Evolutionary conservation across 2,329 filamentous ascomycete genomes (phyloP).

Genomic region (Microascus cirrosus): DNA sequence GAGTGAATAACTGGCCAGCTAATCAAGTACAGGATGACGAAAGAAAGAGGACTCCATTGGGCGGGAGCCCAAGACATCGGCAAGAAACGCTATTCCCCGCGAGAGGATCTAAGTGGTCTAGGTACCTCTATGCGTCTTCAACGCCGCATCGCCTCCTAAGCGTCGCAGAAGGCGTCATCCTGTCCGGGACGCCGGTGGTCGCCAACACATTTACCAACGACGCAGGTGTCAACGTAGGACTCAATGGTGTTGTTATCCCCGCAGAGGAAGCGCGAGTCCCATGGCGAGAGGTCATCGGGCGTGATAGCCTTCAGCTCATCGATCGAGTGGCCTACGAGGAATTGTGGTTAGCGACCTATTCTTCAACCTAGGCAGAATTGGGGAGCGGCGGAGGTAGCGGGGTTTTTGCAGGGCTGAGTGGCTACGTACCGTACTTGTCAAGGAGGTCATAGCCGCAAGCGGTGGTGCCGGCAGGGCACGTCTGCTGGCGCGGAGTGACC

Average conservation of each 20-base stretch:
- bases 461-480: not conserved
- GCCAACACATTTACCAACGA: not conserved
- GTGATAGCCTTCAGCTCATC: not conserved
- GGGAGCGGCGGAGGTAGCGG: too few species aligned
- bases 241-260: not conserved
- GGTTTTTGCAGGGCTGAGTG: not conserved
- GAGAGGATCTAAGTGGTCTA: not conserved
- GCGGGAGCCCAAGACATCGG: too few species aligned
- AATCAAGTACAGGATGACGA: not conserved
- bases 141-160: not conserved
- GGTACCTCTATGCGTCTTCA: not conserved
- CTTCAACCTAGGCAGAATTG: not conserved
- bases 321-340: not conserved
- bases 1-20: not conserved
- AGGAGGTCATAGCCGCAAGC: not conserved
- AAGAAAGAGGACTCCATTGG: not conserved
- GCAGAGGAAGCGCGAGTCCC: not conserved
- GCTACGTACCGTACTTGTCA: not conserved
- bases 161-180: not conserved
- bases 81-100: not conserved
- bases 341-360: not conserved
- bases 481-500: not conserved
- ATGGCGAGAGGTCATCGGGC: not conserved
- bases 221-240: not conserved
- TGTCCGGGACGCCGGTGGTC: not conserved